A percentile compares a stretch with the other conserved stretches of the same genome.
Evolutionary conservation across 768 basidiomycete genomes (phyloP).

Genomic region (Agaricus sinodeliciosus): DNA sequence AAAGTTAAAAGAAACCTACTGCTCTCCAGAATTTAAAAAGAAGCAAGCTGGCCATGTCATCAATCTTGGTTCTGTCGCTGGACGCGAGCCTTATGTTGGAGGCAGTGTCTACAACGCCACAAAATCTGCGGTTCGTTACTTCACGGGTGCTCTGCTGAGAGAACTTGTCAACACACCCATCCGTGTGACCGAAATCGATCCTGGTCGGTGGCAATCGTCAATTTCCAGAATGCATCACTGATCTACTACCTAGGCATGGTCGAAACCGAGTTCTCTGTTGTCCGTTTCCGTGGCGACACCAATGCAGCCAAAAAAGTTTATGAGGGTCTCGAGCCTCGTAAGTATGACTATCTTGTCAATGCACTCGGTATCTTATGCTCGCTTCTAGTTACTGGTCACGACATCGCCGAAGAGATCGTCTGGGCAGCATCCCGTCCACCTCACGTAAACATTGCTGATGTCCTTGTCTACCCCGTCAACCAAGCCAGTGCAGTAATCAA

Average conservation of each 20-base stretch:
- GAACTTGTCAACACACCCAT: conserved; percentile 93
- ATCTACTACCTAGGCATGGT: conserved; percentile 25
- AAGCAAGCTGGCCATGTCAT: conserved; percentile 84
- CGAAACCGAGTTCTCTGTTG: conserved; percentile 79
- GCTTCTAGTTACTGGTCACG: conserved; percentile 63
- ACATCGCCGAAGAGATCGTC: conserved; percentile 96
- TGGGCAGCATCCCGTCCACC: conserved; percentile 91
- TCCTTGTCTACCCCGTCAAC: conserved; percentile 72
- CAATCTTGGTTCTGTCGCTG: conserved; percentile 92
- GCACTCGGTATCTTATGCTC: conserved; percentile 4
- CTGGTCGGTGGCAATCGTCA: conserved; percentile 43
- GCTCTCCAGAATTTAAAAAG: conserved; percentile 60
- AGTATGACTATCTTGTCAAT: conserved; percentile 21
- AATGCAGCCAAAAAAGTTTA: conserved; percentile 85
- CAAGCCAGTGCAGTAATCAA: conserved; percentile 65
- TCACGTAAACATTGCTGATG: conserved; percentile 87
- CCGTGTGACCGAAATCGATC: conserved; percentile 91
- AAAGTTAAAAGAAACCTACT: too few species aligned
- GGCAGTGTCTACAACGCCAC: conserved; percentile 93
- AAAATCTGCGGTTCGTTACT: conserved; percentile 81
- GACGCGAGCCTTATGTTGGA: conserved; percentile 80
- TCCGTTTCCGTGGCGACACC: conserved; percentile 85
- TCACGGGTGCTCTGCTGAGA: conserved; percentile 72
- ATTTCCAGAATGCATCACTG: conserved; percentile 12
- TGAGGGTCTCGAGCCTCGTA: conserved; percentile 79